Conservation (phyloP, 257 asterid species). For the Solanum chmielewskii region DNA sequence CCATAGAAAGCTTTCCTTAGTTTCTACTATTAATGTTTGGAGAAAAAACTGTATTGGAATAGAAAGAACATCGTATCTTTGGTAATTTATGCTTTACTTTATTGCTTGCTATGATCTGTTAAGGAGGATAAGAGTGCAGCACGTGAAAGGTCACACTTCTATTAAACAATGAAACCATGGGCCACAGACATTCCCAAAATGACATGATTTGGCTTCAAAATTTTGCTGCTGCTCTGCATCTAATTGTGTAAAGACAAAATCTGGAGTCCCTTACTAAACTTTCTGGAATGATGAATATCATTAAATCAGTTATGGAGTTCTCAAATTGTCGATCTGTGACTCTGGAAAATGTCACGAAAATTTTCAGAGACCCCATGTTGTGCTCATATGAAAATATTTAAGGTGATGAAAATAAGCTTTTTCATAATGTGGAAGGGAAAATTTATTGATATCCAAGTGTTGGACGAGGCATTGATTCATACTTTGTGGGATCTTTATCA, state of each 20-base stretch:
- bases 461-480: background rate
- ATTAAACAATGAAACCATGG: background rate
- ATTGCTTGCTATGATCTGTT: background rate
- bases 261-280: background rate
- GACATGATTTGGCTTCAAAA: background rate
- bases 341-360: background rate
- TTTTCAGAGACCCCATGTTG: background rate
- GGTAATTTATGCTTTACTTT: background rate
- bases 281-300: background rate
- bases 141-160: background rate
- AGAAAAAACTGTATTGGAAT: background rate
- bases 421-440: background rate
- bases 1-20: background rate
- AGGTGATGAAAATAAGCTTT: background rate
- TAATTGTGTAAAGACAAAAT: background rate
- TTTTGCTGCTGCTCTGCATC: background rate
- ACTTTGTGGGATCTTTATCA: background rate
- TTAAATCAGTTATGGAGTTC: background rate
- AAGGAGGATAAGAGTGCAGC: background rate
- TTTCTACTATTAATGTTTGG: background rate
- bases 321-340: background rate
- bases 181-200: background rate
- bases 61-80: background rate
- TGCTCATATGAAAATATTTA: background rate
- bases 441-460: background rate